Evolutionary conservation across 148 eudicot species (phyloP).

Genomic region (Amaranthus palmeri): DNA sequence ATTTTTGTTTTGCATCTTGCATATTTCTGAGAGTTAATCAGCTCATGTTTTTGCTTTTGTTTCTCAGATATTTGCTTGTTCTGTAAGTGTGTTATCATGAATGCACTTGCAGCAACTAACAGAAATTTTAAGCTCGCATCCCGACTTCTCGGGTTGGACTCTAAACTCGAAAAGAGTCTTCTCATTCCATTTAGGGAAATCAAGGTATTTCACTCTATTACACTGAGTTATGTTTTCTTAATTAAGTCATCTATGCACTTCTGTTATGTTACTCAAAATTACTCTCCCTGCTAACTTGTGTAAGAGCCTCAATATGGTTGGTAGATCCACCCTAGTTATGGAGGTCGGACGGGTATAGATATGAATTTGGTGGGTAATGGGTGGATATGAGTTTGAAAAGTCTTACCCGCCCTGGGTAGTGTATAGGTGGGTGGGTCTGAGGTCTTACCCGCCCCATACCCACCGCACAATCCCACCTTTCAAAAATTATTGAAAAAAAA

Average conservation of each 20-base stretch:
- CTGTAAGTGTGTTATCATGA: conserved; percentile 43
- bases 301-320: neutral
- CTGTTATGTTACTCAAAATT: neutral
- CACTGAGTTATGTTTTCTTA: neutral
- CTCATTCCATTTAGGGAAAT: conserved; percentile 96
- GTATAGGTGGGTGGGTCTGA: no score
- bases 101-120: conserved; percentile 96
- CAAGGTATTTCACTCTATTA: conserved; percentile 47
- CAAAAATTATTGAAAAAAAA: no score
- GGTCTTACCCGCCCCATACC: no score
- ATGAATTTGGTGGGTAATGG: no score
- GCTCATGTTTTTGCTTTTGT: neutral
- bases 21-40: neutral
- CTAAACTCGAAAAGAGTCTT: conserved; percentile 84
- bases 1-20: neutral
- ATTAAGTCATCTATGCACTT: neutral
- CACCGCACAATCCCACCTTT: no score
- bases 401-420: no score
- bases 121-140: conserved; percentile 84
- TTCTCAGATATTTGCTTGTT: conserved; percentile 10
- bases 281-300: neutral
- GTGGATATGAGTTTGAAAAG: no score
- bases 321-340: no score
- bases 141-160: conserved; percentile 77
- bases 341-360: no score